Percentiles rank a stretch among this genome's conserved stretches.
phyloP scores from a whole-genome alignment of 1,284 basidiomycete genomes.

The Trichosporon coremiiforme region DNA sequence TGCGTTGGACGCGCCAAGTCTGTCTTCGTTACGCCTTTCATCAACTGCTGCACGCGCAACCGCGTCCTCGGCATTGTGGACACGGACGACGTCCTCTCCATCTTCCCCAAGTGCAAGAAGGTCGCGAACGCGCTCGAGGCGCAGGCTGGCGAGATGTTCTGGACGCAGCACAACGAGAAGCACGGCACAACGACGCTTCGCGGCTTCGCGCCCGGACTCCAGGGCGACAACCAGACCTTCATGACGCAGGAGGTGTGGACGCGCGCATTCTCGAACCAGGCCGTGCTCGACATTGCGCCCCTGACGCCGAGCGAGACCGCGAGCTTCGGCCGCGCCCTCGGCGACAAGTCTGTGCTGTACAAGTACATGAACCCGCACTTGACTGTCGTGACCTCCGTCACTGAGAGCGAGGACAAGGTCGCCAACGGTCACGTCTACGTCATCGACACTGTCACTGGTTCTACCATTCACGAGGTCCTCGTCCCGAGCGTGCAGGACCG shows the following conservation, averaged over 20 bases:
- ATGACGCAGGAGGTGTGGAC: slow-evolving; percentile 62
- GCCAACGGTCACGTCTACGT: slow-evolving; percentile 66
- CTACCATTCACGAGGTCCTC: slow-evolving; percentile 66
- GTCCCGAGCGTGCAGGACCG: slow-evolving; percentile 54
- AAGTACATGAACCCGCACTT: slow-evolving; percentile 90
- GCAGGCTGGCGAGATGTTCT: slow-evolving; percentile 42
- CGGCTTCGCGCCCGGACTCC: slow-evolving; percentile 27
- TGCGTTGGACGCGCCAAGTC: slow-evolving; percentile 40
- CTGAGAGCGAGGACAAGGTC: slow-evolving; percentile 36
- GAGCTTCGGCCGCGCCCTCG: slow-evolving; percentile 78
- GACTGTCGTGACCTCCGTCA: slow-evolving; percentile 66
- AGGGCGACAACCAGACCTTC: slow-evolving; percentile 22
- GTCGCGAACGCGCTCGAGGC: slow-evolving; percentile 41
- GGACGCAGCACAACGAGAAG: slow-evolving; percentile 32
- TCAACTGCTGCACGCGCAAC: slow-evolving; percentile 50
- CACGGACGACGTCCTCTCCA: slow-evolving; percentile 40
- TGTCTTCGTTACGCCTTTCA: slow-evolving; percentile 48
- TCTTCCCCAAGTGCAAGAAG: slow-evolving; percentile 55
- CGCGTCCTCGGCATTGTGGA: slow-evolving; percentile 50
- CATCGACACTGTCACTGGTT: slow-evolving; percentile 77
- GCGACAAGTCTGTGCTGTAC: slow-evolving; percentile 84
- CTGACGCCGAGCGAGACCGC: slow-evolving; percentile 64
- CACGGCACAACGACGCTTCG: slow-evolving; percentile 28
- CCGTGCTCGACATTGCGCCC: slow-evolving; percentile 50
- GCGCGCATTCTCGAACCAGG: slow-evolving; percentile 64